Base-by-base conservation (phyloP, 139 green algal species). In the Coccomyxa sp. region DNA sequence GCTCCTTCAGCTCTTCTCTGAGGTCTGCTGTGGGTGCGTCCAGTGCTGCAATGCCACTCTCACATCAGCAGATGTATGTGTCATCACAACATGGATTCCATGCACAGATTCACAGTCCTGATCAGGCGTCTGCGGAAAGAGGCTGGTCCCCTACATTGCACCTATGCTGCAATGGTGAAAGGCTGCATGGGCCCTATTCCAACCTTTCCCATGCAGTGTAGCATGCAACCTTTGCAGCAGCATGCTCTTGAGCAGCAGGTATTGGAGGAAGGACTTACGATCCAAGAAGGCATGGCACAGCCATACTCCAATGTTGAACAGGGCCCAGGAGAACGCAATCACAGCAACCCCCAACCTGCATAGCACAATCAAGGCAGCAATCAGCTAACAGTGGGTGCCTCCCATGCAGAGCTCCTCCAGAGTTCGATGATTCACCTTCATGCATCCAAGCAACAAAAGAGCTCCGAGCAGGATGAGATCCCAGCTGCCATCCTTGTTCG, bases 301-400 rank as follows among this genome's bases (percentile, higher is more conserved):
- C 79, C 79, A 83, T 9, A 33, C 55, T 39, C 31, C 41, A 24
- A 83, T 54, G 35, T 80, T 79, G 79, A 83, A 83, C 0, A 83
- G 6, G 18, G 71, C 29, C 41, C 41, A 73, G 74, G 38, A 39
- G 37, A 77, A 55, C 39, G 75, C 50, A 5, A 79, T 41, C 33
- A 74, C 79, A 7, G 27, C 79, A 4, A 83, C 79, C 33, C 74
- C 79, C 36, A 80, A 27, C 74, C 79, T 58, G 44, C 14, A 16
- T 12, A 16, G 44, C 44, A 58, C 44, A 58, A 58, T 16, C 44
- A n/a, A n/a, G n/a, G n/a, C n/a, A n/a, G n/a, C n/a, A n/a, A n/a
- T n/a, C n/a, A n/a, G n/a, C n/a, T n/a, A n/a, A n/a, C n/a, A n/a
- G n/a, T n/a, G n/a, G n/a, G n/a, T n/a, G n/a, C n/a, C n/a, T n/a